Percentiles rank a stretch among this genome's conserved stretches.
These are phyloP conservation scores for Leishmania martiniquensis DNA, from an alignment of 208 protist genomes.

Conservation along the genomic window DNA sequence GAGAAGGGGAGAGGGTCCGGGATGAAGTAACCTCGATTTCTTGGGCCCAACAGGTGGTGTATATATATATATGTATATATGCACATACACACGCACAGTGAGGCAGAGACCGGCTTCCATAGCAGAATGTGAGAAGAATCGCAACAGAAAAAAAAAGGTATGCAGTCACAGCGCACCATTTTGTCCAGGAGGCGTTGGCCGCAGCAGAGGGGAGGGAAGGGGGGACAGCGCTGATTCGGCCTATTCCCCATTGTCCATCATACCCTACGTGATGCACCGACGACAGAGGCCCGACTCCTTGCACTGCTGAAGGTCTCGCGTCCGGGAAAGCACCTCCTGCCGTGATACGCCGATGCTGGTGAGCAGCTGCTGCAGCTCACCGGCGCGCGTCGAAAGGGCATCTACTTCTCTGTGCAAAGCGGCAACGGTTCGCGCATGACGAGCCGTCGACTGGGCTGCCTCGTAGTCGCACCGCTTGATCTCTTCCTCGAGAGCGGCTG, in stretches of 20 bases:
- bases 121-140: too few relatives aligned
- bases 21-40: background rate
- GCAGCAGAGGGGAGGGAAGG: background rate
- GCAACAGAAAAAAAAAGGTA: background rate
- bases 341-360: constrained; percentile 7
- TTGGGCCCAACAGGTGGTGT: background rate
- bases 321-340: constrained; percentile 10
- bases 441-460: constrained; percentile 22
- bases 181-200: background rate
- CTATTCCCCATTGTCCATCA: too few relatives aligned
- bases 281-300: constrained; percentile 6
- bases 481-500: constrained; percentile 21
- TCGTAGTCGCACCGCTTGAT: constrained; percentile 45
- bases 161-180: background rate
- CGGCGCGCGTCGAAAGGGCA: constrained; percentile 39
- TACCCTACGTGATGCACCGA: constrained; percentile 3
- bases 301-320: constrained; percentile 25
- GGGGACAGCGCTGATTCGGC: background rate
- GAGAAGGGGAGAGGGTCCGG: background rate
- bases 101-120: too few relatives aligned
- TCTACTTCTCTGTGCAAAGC: constrained; percentile 60
- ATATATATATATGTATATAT: background rate
- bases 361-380: constrained; percentile 33
- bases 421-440: constrained; percentile 20
- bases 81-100: background rate